Percentiles rank a stretch among this genome's conserved stretches.
phyloP scores from a whole-genome alignment of 129 eudicot species.

The Saposhnikovia divaricata region DNA sequence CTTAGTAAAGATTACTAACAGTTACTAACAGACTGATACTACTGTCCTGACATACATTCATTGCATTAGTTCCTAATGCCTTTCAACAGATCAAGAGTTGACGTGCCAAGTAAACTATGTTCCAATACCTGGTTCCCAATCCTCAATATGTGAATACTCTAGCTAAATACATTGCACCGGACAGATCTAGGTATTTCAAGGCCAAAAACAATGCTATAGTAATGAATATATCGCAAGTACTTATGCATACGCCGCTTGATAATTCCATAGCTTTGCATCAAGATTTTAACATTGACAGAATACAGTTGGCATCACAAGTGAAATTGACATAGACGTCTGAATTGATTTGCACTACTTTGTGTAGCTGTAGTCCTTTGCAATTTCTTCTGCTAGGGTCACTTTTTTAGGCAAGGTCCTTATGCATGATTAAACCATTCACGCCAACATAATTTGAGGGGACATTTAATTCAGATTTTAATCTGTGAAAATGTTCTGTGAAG shows the following conservation, averaged over 20 bases:
- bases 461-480: not conserved
- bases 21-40: too few species aligned
- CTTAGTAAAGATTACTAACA: too few species aligned
- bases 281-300: not conserved
- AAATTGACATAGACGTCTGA: not conserved
- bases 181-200: not conserved
- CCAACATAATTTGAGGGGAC: not conserved
- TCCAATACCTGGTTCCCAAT: not conserved
- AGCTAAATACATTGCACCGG: not conserved
- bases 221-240: not conserved
- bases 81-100: not conserved
- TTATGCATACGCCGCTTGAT: not conserved
- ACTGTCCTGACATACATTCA: too few species aligned
- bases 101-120: not conserved
- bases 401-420: not conserved
- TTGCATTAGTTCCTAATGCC: not conserved
- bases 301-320: not conserved
- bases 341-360: not conserved
- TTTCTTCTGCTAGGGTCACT: not conserved
- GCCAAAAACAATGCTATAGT: not conserved
- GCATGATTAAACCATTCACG: not conserved
- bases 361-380: not conserved
- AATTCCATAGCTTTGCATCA: not conserved
- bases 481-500: not conserved
- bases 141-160: not conserved